Conservation (phyloP, 2,329 filamentous ascomycete genomes). For the Stachybotrys echinatus region DNA sequence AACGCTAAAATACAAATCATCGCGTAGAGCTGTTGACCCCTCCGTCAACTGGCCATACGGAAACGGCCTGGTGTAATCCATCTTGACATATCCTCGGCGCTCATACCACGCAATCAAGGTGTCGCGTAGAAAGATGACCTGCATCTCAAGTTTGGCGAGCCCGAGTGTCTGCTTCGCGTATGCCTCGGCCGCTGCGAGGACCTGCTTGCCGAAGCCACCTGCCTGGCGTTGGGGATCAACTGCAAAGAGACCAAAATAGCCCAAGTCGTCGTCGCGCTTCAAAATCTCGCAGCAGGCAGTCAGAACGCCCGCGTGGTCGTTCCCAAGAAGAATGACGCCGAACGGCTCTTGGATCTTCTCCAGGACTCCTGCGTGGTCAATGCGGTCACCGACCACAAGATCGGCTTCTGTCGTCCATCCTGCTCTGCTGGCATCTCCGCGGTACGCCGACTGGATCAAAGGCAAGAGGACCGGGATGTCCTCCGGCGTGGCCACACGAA, state of each 20-base stretch:
- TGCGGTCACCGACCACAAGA: slow-evolving; percentile 36
- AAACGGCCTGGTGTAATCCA: slow-evolving; percentile 34
- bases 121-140: slow-evolving; percentile 34
- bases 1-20: slow-evolving; percentile 37
- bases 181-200: slow-evolving; percentile 35
- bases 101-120: slow-evolving; percentile 43
- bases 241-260: slow-evolving; percentile 44
- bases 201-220: slow-evolving; percentile 35
- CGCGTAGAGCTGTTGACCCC: slow-evolving; percentile 26
- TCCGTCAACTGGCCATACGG: slow-evolving; percentile 32
- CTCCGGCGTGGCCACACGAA: slow-evolving; percentile 26
- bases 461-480: slow-evolving; percentile 26
- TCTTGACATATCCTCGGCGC: slow-evolving; percentile 33
- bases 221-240: slow-evolving; percentile 37
- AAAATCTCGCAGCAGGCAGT: slow-evolving; percentile 40
- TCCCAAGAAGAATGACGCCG: slow-evolving; percentile 31
- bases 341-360: slow-evolving; percentile 33
- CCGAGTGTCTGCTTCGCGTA: slow-evolving; percentile 27
- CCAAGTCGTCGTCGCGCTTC: slow-evolving; percentile 17
- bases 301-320: slow-evolving; percentile 18
- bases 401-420: slow-evolving; percentile 45
- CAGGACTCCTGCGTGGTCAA: slow-evolving; percentile 27
- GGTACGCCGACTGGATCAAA: slow-evolving; percentile 39
- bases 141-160: slow-evolving; percentile 33
- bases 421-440: slow-evolving; percentile 30